Evolutionary conservation across 345 rosid species (phyloP).

Genomic region (Acer saccharum): DNA sequence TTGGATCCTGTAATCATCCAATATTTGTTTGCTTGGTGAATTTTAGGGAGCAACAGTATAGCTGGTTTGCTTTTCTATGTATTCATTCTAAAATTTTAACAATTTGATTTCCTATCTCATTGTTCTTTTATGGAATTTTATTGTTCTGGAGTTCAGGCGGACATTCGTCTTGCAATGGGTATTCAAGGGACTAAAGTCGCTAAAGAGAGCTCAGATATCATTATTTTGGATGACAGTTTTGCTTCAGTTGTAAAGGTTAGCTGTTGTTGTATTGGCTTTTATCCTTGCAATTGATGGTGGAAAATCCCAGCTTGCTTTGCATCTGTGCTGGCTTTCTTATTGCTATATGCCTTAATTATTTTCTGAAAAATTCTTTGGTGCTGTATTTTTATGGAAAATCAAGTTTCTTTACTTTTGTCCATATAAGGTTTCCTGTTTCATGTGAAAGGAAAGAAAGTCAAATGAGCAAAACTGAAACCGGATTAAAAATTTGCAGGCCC

Average conservation of each 20-base stretch:
- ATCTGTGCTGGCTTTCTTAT: too few relatives aligned
- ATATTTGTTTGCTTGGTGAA: not conserved
- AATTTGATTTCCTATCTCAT: not conserved
- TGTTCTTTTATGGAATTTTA: not conserved
- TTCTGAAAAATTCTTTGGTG: not conserved
- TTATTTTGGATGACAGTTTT: constrained; percentile 92
- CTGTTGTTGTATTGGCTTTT: not conserved
- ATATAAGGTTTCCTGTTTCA: not conserved
- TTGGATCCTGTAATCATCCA: not conserved
- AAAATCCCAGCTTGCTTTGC: not conserved
- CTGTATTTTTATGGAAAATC: not conserved
- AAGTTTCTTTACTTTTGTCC: not conserved
- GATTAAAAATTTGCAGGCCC: not conserved
- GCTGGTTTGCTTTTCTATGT: not conserved
- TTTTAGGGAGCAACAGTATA: not conserved
- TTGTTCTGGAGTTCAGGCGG: constrained; percentile 63
- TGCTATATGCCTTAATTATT: not conserved
- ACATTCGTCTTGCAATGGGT: constrained; percentile 98
- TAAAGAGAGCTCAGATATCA: constrained; percentile 95
- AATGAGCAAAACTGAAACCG: not conserved
- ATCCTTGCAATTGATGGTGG: not conserved
- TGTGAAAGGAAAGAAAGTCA: too few relatives aligned
- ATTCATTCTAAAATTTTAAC: not conserved
- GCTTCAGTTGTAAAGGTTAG: constrained; percentile 92
- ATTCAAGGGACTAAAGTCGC: constrained; percentile 99